phyloP scores from a whole-genome alignment of 768 basidiomycete species.

The Podaxis sp. region DNA sequence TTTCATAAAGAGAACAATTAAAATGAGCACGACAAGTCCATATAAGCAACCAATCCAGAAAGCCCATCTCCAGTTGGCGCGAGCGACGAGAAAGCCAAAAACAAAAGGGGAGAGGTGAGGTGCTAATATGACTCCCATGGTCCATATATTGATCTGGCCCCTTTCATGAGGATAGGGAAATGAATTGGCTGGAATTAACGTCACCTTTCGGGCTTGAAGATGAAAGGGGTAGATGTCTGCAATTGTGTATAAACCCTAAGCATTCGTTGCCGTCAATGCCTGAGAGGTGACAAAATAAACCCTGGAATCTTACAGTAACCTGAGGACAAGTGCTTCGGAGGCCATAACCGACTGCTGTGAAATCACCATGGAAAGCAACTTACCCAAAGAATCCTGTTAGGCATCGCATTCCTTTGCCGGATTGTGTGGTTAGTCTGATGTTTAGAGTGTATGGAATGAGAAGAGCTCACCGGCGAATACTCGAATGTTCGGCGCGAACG shows the following conservation, averaged over 20 bases:
- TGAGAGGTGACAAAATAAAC: too few relatives aligned
- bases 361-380: slow-evolving; percentile 10
- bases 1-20: slow-evolving; percentile 60
- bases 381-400: slow-evolving; percentile 55
- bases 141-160: slow-evolving; percentile 60
- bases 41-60: slow-evolving; percentile 68
- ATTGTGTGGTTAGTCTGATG: not conserved
- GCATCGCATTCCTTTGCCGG: slow-evolving; percentile 47
- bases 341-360: not conserved
- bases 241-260: too few relatives aligned
- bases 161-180: not conserved
- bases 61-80: slow-evolving; percentile 58
- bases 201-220: slow-evolving; percentile 61
- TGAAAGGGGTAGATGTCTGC: slow-evolving; percentile 23
- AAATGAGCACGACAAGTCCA: slow-evolving; percentile 43
- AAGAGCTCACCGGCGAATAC: slow-evolving; percentile 11
- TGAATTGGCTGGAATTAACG: slow-evolving; percentile 3
- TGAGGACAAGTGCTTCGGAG: slow-evolving; percentile 50
- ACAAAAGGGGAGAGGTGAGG: slow-evolving; percentile 62
- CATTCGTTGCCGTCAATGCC: too few relatives aligned
- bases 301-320: slow-evolving; percentile 31
- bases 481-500: slow-evolving; percentile 50
- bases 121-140: slow-evolving; percentile 69
- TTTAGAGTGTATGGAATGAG: not conserved
- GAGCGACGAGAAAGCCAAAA: slow-evolving; percentile 65